Percentiles rank a stretch among this genome's conserved stretches.
These are phyloP conservation scores for Cercospora sp. DNA, from an alignment of 2,329 filamentous ascomycete species.

Conservation along the genomic window DNA sequence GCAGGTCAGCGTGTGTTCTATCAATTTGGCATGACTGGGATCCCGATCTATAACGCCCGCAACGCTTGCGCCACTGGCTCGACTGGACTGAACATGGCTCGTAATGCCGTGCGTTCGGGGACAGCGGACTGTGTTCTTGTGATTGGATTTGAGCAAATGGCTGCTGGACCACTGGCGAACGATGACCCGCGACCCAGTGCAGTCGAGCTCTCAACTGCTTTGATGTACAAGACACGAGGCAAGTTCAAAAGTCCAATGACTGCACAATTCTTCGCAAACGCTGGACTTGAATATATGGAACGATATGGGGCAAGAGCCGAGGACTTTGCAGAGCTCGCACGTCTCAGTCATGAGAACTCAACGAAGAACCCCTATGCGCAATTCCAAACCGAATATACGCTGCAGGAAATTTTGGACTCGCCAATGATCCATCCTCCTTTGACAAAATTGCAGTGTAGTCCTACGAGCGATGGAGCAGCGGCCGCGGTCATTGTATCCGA, in stretches of 20 bases:
- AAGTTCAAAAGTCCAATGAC: conserved; percentile 28
- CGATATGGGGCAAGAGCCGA: conserved; percentile 75
- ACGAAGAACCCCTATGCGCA: conserved; percentile 93
- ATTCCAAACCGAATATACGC: conserved; percentile 87
- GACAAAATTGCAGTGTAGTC: conserved; percentile 96
- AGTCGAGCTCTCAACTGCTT: conserved; percentile 66
- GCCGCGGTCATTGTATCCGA: conserved; percentile 88
- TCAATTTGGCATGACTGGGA: conserved; percentile 95
- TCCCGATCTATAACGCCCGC: conserved; percentile 96
- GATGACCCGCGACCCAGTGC: conserved; percentile 83
- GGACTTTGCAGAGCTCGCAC: conserved; percentile 92
- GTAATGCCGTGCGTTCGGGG: conserved; percentile 77
- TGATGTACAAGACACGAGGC: conserved; percentile 48
- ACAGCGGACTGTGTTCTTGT: conserved; percentile 79
- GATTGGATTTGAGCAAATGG: conserved; percentile 98
- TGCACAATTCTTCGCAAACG: conserved; percentile 87
- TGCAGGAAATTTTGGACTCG: conserved; percentile 73
- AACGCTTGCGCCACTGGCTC: conserved; percentile 96
- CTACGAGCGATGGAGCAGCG: conserved; percentile 87
- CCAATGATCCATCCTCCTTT: conserved; percentile 80
- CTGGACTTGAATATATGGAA: conserved; percentile 91
- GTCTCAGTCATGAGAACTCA: conserved; percentile 91
- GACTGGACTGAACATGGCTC: conserved; percentile 80
- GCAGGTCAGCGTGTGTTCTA: conserved; percentile 97
- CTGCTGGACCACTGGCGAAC: conserved; percentile 75